Base-by-base conservation (phyloP, 208 protist genomes). In the Herpetomonas tarakana region DNA sequence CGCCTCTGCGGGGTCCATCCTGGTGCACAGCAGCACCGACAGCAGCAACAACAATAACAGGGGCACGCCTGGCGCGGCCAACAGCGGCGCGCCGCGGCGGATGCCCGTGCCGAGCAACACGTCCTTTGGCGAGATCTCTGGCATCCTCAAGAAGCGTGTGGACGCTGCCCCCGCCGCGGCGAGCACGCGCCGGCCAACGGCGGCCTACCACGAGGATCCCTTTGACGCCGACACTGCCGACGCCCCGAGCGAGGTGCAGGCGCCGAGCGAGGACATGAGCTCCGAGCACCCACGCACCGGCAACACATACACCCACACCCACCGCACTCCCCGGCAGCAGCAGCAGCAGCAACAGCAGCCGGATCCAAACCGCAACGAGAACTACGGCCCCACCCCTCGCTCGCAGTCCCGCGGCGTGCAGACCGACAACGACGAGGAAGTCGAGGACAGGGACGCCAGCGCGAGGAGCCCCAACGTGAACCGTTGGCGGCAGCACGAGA, bases 341-440 rank as follows among this genome's bases (percentile, higher is more conserved):
- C 31, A 58, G 29, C 35, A 46, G 3, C 14, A 19, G 27, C 47
- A 57, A 24, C 11, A 44, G 30, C 31, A 12, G 6, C 41, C 26
- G 9, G 7, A 38, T 38, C 14, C 29, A 21, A 11, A 51, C 46
- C 4, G 22, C 46, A 6, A 51, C 46, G 46, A n/a, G 28, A 41
- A 6, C 35, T 3, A 30, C 2, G 28, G 44, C n/a, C 57, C 35
- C 24, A 49, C 50, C 16, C 51, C 58, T 6, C 65, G 71, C 50
- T 83, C 78, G 26, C 59, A 59, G 18, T 85, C 77, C 4, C 67
- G 76, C 35, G 82, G 78, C 3, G 75, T 89, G 30, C 82, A 89
- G 67, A 86, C 82, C 18, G 62, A 76, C 1, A 52, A 56, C 19
- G 57, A 62, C 51, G 65, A 68, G 38, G 38, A 25, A 2, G 47